Percentiles rank a stretch among this genome's conserved stretches.
Conservation (phyloP, 2,329 filamentous ascomycete species). For the Venturia nashicola region DNA sequence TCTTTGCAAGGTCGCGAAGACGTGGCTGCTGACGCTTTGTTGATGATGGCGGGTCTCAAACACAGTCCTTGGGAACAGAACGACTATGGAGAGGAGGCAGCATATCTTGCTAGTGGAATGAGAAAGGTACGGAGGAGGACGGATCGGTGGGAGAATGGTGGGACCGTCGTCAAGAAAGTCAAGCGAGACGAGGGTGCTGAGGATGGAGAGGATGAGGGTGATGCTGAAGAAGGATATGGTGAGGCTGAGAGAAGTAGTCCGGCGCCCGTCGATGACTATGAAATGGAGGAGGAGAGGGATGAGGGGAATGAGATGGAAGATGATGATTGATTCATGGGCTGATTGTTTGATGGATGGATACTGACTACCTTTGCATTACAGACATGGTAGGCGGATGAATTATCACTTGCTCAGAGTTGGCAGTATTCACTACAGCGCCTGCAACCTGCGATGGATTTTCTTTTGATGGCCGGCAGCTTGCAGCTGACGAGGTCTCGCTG, state of each 20-base stretch:
- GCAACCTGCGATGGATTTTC: background rate
- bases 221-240: background rate
- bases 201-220: constrained; percentile 10
- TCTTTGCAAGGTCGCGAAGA: background rate
- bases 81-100: constrained; percentile 11
- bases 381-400: background rate
- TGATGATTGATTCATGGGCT: background rate
- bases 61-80: constrained; percentile 3
- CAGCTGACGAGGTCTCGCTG: background rate
- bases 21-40: background rate
- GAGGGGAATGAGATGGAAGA: background rate
- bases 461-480: background rate
- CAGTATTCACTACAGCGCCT: background rate
- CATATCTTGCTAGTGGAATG: constrained; percentile 8
- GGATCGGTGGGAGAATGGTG: constrained; percentile 52
- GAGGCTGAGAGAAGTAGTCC: background rate
- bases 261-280: background rate
- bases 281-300: background rate
- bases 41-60: constrained; percentile 6
- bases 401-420: background rate
- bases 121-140: constrained; percentile 48
- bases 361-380: background rate
- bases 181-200: constrained; percentile 16
- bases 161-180: constrained; percentile 15
- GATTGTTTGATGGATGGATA: background rate